Conservation (phyloP, 305 asterid species). For the Fraxinus dipetala region DNA sequence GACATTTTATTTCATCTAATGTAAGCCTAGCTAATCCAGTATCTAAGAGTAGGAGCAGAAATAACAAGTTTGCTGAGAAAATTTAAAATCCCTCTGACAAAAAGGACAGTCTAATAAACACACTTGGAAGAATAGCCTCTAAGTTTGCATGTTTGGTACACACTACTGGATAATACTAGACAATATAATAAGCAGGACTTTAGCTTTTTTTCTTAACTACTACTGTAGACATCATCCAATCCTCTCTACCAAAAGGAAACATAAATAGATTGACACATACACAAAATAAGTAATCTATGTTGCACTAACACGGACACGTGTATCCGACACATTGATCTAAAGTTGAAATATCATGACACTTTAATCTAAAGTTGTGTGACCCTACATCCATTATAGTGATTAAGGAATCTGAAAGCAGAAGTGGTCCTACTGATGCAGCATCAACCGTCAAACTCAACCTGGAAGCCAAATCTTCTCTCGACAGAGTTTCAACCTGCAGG, state of each 20-base stretch:
- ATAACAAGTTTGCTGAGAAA: not conserved
- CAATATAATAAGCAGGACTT: not conserved
- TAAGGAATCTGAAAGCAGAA: slow-evolving; percentile 73
- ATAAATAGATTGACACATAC: not conserved
- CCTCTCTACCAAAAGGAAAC: not conserved
- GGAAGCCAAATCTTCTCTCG: slow-evolving; percentile 88
- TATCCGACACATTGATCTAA: not conserved
- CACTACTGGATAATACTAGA: not conserved
- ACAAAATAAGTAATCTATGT: not conserved
- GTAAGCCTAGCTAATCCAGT: slow-evolving; percentile 3
- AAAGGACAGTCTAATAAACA: not conserved
- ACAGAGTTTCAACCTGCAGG: slow-evolving; percentile 79
- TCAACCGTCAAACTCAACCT: slow-evolving; percentile 79
- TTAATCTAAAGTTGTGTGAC: not conserved
- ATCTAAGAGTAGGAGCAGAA: not conserved
- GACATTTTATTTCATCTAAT: not conserved
- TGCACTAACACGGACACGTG: not conserved
- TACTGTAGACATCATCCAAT: not conserved
- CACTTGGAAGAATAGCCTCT: not conserved
- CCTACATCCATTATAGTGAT: slow-evolving; percentile 94
- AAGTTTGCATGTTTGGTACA: not conserved
- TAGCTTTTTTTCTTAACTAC: not conserved
- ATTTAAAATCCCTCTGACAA: not conserved
- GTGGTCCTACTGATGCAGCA: slow-evolving; percentile 76
- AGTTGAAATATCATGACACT: not conserved